These are phyloP conservation scores for Helianthus annuus DNA, from an alignment of 129 eudicot genomes.

Conservation along the genomic window DNA sequence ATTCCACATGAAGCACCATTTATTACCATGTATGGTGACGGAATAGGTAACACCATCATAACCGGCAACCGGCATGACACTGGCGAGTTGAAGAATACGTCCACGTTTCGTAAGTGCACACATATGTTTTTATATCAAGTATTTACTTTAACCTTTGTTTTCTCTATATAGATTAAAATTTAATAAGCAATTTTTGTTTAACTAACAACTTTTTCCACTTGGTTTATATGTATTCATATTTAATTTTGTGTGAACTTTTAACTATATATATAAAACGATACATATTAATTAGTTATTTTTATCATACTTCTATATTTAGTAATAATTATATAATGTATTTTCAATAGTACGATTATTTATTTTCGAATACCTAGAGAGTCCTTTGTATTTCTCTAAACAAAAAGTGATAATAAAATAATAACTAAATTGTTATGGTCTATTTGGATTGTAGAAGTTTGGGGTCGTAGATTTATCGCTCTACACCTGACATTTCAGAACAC, in stretches of 20 bases:
- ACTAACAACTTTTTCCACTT: too few species aligned
- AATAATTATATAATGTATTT: too few species aligned
- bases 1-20: constrained; percentile 24
- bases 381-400: not conserved
- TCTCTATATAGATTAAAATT: too few species aligned
- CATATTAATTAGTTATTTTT: too few species aligned
- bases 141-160: too few species aligned
- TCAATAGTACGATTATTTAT: too few species aligned
- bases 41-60: constrained; percentile 8
- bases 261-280: too few species aligned
- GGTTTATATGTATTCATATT: too few species aligned
- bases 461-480: constrained; percentile 36
- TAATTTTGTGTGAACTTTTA: too few species aligned
- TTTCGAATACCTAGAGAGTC: too few species aligned
- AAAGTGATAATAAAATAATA: not conserved
- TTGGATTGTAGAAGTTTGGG: constrained; percentile 20
- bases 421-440: not conserved
- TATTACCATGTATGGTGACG: constrained; percentile 9
- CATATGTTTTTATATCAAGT: not conserved
- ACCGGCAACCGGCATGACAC: constrained; percentile 36
- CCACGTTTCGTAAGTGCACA: constrained; percentile 30
- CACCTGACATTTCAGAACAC: constrained; percentile 32
- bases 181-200: too few species aligned
- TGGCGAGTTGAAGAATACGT: constrained; percentile 28
- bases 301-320: too few species aligned